Evolutionary conservation across 129 eudicot species (phyloP).

Genomic region (Chrysanthemum lavandulifolium): DNA sequence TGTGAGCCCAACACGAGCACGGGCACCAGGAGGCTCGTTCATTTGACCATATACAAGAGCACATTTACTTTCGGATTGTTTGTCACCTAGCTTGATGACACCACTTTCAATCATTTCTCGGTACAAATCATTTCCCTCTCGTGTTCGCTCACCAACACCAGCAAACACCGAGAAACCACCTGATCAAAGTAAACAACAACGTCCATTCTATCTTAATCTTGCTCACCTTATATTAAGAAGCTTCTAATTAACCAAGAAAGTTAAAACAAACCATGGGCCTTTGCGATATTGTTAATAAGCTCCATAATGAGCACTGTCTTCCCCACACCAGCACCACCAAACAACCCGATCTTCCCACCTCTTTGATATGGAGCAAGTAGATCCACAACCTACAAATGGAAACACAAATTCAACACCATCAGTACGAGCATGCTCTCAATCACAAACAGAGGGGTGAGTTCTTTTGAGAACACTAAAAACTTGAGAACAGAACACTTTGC

Average conservation of each 20-base stretch:
- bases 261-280: constrained; percentile 79
- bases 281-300: constrained; percentile 92
- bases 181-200: constrained; percentile 25
- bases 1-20: constrained; percentile 99
- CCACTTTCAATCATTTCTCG: constrained; percentile 99
- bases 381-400: constrained; percentile 72
- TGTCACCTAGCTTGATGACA: constrained; percentile 92
- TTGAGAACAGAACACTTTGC: too few relatives aligned
- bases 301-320: constrained; percentile 99
- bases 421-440: neutral
- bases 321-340: constrained; percentile 99
- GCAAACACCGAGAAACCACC: constrained; percentile 99
- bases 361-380: constrained; percentile 98
- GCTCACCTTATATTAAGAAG: neutral
- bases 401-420: neutral
- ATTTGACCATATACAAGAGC: constrained; percentile 99
- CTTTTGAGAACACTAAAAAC: neutral
- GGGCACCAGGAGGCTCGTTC: constrained; percentile 99
- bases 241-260: neutral
- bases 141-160: constrained; percentile 98
- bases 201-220: neutral
- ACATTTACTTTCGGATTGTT: constrained; percentile 97
- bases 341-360: constrained; percentile 98
- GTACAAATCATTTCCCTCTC: constrained; percentile 97
- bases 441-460: neutral